A percentile compares a stretch with the other conserved stretches of the same genome.
Conservation (phyloP, 257 asterid genomes). For the Pogostemon cablin region DNA sequence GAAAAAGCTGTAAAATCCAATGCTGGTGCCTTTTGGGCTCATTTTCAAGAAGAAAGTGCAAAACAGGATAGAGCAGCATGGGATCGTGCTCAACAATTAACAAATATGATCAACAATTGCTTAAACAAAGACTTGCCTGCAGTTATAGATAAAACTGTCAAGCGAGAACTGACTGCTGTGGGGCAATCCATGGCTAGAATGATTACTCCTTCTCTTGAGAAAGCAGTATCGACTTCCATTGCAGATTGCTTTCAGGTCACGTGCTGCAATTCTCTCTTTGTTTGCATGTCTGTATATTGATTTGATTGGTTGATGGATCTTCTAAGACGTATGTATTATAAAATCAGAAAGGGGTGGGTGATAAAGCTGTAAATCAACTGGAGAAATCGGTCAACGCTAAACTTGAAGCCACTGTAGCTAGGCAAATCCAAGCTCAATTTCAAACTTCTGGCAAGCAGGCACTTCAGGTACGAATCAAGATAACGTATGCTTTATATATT, state of each 20-base stretch:
- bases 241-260: conserved; percentile 84
- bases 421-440: conserved; percentile 88
- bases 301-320: background rate
- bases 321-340: background rate
- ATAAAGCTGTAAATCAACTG: conserved; percentile 85
- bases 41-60: conserved; percentile 76
- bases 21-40: conserved; percentile 90
- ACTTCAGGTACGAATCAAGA: conserved; percentile 64
- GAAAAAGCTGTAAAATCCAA: conserved; percentile 81
- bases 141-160: conserved; percentile 72
- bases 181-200: conserved; percentile 83
- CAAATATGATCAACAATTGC: conserved; percentile 59
- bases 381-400: conserved; percentile 83
- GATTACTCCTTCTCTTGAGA: conserved; percentile 72
- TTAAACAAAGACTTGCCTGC: conserved; percentile 83
- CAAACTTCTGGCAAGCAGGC: conserved; percentile 98
- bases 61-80: conserved; percentile 81
- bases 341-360: conserved; percentile 94
- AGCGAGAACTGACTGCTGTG: conserved; percentile 68
- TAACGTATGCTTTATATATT: background rate
- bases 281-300: background rate
- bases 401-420: conserved; percentile 80
- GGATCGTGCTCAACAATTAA: conserved; percentile 68
- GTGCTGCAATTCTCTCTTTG: no score
- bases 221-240: conserved; percentile 67